These are phyloP conservation scores for Asparagopsis taxiformis DNA, from an alignment of 31 red algal species.

Conservation along the genomic window DNA sequence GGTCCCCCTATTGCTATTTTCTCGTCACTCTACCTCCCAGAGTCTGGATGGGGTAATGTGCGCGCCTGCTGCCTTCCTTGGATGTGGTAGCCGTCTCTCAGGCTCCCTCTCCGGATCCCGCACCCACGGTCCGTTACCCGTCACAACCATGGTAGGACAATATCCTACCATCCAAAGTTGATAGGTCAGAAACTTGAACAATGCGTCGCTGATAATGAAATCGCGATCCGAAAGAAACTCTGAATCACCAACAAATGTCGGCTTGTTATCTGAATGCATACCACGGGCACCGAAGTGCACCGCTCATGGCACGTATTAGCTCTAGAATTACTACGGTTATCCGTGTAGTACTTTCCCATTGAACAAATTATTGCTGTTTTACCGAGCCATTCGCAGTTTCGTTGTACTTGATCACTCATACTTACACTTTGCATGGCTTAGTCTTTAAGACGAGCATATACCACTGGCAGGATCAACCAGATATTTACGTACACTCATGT, in stretches of 20 bases:
- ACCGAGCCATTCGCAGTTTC: slow-evolving; percentile 94
- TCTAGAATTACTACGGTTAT: slow-evolving; percentile 82
- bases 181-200: slow-evolving; percentile 77
- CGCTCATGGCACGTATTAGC: slow-evolving; percentile 63
- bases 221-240: slow-evolving; percentile 15
- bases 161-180: slow-evolving; percentile 72
- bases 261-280: slow-evolving; percentile 16
- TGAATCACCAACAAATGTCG: slow-evolving; percentile 36
- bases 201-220: slow-evolving; percentile 32
- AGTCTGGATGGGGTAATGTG: slow-evolving; percentile 74
- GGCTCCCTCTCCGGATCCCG: slow-evolving; percentile 66
- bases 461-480: slow-evolving; percentile 57
- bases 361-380: slow-evolving; percentile 93
- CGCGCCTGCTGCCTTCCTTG: slow-evolving; percentile 40
- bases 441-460: slow-evolving; percentile 51
- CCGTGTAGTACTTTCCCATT: slow-evolving; percentile 55
- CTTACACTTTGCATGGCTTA: slow-evolving; percentile 75
- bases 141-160: slow-evolving; percentile 71
- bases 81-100: slow-evolving; percentile 54
- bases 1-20: slow-evolving; percentile 72
- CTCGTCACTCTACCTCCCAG: slow-evolving; percentile 77
- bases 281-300: background rate
- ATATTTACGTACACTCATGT: slow-evolving; percentile 15
- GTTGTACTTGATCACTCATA: slow-evolving; percentile 67
- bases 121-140: slow-evolving; percentile 73